Base-by-base conservation (phyloP, 129 eudicot species). In the Helianthus tuberosus region DNA sequence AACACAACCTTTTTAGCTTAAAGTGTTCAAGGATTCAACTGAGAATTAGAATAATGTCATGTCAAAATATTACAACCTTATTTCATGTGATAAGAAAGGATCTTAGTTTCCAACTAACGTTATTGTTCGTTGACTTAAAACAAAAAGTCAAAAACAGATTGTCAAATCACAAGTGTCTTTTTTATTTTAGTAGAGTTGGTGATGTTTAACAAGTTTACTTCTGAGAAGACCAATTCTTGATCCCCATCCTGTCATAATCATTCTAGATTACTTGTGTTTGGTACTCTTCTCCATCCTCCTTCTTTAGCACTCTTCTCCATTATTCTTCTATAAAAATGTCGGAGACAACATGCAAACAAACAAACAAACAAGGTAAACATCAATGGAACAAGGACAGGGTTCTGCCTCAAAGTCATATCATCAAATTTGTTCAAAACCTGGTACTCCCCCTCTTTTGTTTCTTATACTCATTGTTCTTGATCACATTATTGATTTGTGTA, bases 361-460 rank as follows among this genome's bases (percentile, higher is more conserved):
- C 41, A 27, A 61, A 61, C 39, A 25, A 60, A 32, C 27, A 53
- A 16, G 63, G 6, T 13, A 58, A 66, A 5, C 43, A 58, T 50
- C 66, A 66, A 86, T 86, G 91, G 93, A 85, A 80, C 72, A 47
- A 54, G 96, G 87, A 66, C 80, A 86, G 70, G 80, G 76, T 55
- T 89, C 89, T 68, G 71, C 66, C 58, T 77, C 91, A 29, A 76
- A 84, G 10, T 72, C 76, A 65, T 39, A 73, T 59, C 66, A 64
- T n/a, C 82, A 77, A 55, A 46, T 77, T 29, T 89, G 89, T 87
- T 89, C 89, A 48, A 86, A 86, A 79, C 84, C 86, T 44, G 89
- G 91, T 89, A 85, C 55, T 54, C 48, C 53, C 69, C 20, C 25
- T 1, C 59, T 57, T 69, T 43, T 17, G 44, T 57, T 48, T 46